Conservation (phyloP, 345 rosid genomes). For the Geranium brycei region DNA sequence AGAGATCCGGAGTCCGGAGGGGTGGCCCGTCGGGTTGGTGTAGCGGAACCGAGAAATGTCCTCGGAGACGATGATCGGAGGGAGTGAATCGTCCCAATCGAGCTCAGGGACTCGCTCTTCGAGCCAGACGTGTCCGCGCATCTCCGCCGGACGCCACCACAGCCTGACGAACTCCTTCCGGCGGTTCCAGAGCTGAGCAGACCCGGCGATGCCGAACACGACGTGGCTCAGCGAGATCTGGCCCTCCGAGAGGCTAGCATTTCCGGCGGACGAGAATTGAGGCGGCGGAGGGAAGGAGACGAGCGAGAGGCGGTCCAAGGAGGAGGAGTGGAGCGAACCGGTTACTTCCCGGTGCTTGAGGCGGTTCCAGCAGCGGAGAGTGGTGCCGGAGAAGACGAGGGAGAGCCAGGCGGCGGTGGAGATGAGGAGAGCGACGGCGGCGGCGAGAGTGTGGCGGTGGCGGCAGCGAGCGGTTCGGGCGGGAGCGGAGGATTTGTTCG, state of each 20-base stretch:
- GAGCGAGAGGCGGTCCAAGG: neutral
- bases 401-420: slow-evolving; percentile 74
- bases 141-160: slow-evolving; percentile 67
- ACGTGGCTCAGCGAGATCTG: slow-evolving; percentile 31
- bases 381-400: slow-evolving; percentile 56
- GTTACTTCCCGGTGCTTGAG: slow-evolving; percentile 38
- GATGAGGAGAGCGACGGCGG: slow-evolving; percentile 47
- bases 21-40: slow-evolving; percentile 86
- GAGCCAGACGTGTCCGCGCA: slow-evolving; percentile 84
- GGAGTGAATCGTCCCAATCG: slow-evolving; percentile 49
- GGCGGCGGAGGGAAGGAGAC: slow-evolving; percentile 6
- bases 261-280: neutral
- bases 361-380: slow-evolving; percentile 36
- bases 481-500: slow-evolving; percentile 2
- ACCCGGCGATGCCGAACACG: slow-evolving; percentile 89
- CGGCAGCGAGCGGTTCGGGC: slow-evolving; percentile 39
- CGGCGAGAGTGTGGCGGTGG: slow-evolving; percentile 36
- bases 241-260: neutral
- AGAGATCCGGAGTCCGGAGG: slow-evolving; percentile 81
- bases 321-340: slow-evolving; percentile 8
- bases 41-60: slow-evolving; percentile 83
- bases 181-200: slow-evolving; percentile 62
- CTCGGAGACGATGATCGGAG: slow-evolving; percentile 60
- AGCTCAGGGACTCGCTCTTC: slow-evolving; percentile 40
- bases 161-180: slow-evolving; percentile 72